Evolutionary conservation across 495 filamentous ascomycete genomes (phyloP).

Genomic region (Tuber brumale): DNA sequence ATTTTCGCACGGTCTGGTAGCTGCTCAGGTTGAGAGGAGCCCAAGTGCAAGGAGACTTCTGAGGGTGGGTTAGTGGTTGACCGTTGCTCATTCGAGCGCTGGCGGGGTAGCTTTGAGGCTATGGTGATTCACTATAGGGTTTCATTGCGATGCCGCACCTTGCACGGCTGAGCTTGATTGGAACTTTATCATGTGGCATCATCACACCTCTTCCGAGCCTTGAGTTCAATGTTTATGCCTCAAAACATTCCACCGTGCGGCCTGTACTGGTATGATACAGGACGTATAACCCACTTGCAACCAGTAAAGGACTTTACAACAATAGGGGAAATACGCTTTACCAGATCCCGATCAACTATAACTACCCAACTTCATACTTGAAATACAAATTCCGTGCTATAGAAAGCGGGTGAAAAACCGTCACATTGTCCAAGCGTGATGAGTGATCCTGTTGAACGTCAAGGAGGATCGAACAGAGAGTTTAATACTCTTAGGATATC

Average conservation of each 20-base stretch:
- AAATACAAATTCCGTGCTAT: neutral
- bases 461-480: neutral
- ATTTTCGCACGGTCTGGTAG: too few relatives aligned
- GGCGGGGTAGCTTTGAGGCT: slow-evolving; percentile 21
- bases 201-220: neutral
- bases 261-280: too few relatives aligned
- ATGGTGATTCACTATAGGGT: neutral
- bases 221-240: neutral
- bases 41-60: too few relatives aligned
- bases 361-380: neutral
- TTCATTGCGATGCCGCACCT: neutral
- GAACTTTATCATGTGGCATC: neutral
- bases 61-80: too few relatives aligned
- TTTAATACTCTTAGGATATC: slow-evolving; percentile 16
- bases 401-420: neutral
- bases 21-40: too few relatives aligned
- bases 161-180: neutral
- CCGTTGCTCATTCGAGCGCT: too few relatives aligned
- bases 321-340: neutral
- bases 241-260: neutral
- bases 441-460: neutral
- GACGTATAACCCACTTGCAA: neutral
- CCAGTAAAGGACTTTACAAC: neutral
- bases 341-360: too few relatives aligned
- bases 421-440: neutral